Conservation (phyloP, 2,329 filamentous ascomycete species). For the Fusarium sp. region DNA sequence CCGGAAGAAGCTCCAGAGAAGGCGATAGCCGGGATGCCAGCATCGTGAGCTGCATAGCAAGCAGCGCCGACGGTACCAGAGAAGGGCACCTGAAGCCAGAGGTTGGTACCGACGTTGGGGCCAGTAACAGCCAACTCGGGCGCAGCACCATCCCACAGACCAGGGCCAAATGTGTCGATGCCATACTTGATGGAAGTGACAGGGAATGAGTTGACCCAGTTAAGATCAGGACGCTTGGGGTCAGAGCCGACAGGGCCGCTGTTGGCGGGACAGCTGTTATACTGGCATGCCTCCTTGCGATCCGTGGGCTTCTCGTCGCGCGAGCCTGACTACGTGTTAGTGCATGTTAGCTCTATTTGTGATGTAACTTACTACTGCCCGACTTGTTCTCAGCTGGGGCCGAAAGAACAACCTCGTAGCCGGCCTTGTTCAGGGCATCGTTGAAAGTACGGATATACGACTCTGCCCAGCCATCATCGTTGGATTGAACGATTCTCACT, state of each 20-base stretch:
- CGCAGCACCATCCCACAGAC: slow-evolving; percentile 62
- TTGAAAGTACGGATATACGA: slow-evolving; percentile 72
- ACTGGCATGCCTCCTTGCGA: slow-evolving; percentile 67
- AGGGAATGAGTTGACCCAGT: slow-evolving; percentile 80
- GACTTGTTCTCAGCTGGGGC: slow-evolving; percentile 76
- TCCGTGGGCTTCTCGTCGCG: slow-evolving; percentile 57
- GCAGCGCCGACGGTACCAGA: slow-evolving; percentile 78
- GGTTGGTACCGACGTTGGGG: slow-evolving; percentile 70
- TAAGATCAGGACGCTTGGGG: slow-evolving; percentile 59
- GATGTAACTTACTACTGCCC: slow-evolving; percentile 62
- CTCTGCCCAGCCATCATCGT: slow-evolving; percentile 82
- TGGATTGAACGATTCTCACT: slow-evolving; percentile 71
- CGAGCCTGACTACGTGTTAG: slow-evolving; percentile 59
- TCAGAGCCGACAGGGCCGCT: slow-evolving; percentile 70
- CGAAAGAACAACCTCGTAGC: slow-evolving; percentile 73
- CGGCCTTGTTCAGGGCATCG: slow-evolving; percentile 64
- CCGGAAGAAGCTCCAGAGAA: slow-evolving; percentile 69
- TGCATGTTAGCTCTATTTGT: not conserved
- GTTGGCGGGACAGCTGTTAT: slow-evolving; percentile 68
- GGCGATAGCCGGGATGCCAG: slow-evolving; percentile 73
- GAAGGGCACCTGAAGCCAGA: slow-evolving; percentile 66
- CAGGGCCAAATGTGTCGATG: slow-evolving; percentile 66
- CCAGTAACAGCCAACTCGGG: slow-evolving; percentile 75
- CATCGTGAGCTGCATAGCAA: slow-evolving; percentile 65
- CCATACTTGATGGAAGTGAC: slow-evolving; percentile 74